These are phyloP conservation scores for Tausonia pullulans DNA, from an alignment of 1,284 basidiomycete species.

Conservation along the genomic window DNA sequence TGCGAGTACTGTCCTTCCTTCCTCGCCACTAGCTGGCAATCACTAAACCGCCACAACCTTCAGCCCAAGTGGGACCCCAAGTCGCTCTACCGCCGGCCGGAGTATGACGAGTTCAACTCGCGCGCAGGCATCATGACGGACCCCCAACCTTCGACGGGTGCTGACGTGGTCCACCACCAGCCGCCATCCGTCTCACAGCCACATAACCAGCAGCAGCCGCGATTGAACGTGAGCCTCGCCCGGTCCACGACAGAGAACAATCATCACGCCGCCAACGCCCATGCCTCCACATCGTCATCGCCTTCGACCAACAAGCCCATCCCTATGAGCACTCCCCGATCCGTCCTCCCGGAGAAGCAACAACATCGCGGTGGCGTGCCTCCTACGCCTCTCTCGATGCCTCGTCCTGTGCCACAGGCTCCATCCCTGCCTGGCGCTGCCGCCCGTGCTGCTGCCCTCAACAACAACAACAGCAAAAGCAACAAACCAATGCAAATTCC, in stretches of 20 bases:
- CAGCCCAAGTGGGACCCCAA: conserved; percentile 66
- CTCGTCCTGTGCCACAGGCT: not conserved
- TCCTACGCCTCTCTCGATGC: not conserved
- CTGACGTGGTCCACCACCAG: not conserved
- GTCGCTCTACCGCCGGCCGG: conserved; percentile 63
- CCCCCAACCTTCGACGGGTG: not conserved
- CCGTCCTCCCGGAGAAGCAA: not conserved
- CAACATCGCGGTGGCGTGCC: not conserved
- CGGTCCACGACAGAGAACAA: conserved; percentile 1
- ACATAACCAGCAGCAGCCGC: not conserved
- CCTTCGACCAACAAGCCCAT: not conserved
- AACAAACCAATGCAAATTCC: not conserved
- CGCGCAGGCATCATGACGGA: conserved; percentile 13
- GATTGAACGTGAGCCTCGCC: not conserved
- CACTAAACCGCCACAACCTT: not conserved
- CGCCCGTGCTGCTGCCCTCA: not conserved
- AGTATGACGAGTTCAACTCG: conserved; percentile 44
- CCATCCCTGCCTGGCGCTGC: not conserved
- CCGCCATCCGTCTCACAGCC: not conserved
- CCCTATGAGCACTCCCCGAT: too few species aligned
- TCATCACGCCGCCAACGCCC: not conserved
- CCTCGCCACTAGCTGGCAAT: not conserved
- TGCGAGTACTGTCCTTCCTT: conserved; percentile 40
- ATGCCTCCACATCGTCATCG: not conserved
- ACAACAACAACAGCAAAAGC: not conserved